Percentiles rank a stretch among this genome's conserved stretches.
Conservation (phyloP, 148 eudicot genomes). For the Nepenthes gracilis region DNA sequence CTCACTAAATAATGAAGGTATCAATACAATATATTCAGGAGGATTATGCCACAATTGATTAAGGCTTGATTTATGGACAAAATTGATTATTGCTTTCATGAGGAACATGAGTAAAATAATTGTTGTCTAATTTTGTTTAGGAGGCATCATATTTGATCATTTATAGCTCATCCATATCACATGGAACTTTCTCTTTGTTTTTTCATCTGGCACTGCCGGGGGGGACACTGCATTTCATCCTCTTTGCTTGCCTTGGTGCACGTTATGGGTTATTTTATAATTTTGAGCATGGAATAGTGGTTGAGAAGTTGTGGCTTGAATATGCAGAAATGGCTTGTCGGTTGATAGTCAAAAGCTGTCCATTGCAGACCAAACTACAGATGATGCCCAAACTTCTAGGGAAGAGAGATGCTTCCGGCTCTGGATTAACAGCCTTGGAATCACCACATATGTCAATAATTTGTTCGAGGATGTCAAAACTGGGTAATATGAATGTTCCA, state of each 20-base stretch:
- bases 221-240: neutral
- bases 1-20: too few relatives aligned
- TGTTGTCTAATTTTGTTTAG: too few relatives aligned
- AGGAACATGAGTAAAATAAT: too few relatives aligned
- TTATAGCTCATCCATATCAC: too few relatives aligned
- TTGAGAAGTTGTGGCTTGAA: slow-evolving; percentile 1
- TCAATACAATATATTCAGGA: too few relatives aligned
- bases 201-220: neutral
- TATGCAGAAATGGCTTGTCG: slow-evolving; percentile 69
- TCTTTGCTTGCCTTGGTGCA: neutral
- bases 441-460: slow-evolving; percentile 64
- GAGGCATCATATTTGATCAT: too few relatives aligned
- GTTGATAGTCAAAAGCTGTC: slow-evolving; percentile 43
- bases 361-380: slow-evolving; percentile 58
- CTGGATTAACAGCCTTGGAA: slow-evolving; percentile 93
- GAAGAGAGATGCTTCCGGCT: slow-evolving; percentile 91
- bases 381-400: slow-evolving; percentile 66
- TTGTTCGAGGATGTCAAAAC: slow-evolving; percentile 74
- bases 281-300: neutral
- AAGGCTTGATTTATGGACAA: too few relatives aligned
- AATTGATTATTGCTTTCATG: too few relatives aligned
- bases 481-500: slow-evolving; percentile 38
- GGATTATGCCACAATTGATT: too few relatives aligned
- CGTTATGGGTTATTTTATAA: neutral
- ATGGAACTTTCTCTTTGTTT: too few relatives aligned